Evolutionary conservation across 2,329 filamentous ascomycete genomes (phyloP), one percentile per base, ranked within the genome.

Genomic region (Fusarium abutilonis): DNA sequence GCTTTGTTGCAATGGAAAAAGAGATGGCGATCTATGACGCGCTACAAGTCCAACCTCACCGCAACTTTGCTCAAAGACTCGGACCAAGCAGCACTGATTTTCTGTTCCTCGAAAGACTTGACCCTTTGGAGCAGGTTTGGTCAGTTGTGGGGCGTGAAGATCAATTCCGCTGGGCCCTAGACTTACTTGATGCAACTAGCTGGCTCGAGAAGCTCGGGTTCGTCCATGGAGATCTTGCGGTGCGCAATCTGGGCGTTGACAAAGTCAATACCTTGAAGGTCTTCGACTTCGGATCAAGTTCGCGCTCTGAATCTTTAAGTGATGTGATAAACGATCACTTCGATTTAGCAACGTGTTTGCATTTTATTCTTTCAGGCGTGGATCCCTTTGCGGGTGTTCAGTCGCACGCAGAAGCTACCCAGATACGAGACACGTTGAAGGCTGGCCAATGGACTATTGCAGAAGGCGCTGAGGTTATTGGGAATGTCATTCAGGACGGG

Each of bases 251-350:
- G 2, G 51, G 51, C 38, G 35, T 54, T 19, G 36, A 54, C 21
- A 23, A 13, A 21, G 5, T 23, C 13, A 39, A 17, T 15, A 38
- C 23, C 14, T 19, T 54, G 13, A 55, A 55, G 38, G n/a, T 55
- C 17, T 55, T 55, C 19, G 38, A 55, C 31, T 55, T 55, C n/a
- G 44, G 45, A 36, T 14, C 34, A 28, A 14, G 43, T 23, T 55
- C 44, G 5, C 52, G 39, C 14, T 19, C 38, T 19, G 44, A 55
- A 14, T 55, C 21, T 43, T 14, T 32, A 35, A 6, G 31, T 28
- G 34, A 39, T 4, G 10, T 28, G 10, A 28, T 28, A 28, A 28
- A 28, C 26, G 26, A 28, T 28, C 4, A 28, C 4, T 28, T 28
- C 26, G 4, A 28, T 28, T 28, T 28, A 28, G 26, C 4, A 28